Evolutionary conservation across 805 yeast genomes (phyloP).

Genomic region (Pichia gijzeniarum): DNA sequence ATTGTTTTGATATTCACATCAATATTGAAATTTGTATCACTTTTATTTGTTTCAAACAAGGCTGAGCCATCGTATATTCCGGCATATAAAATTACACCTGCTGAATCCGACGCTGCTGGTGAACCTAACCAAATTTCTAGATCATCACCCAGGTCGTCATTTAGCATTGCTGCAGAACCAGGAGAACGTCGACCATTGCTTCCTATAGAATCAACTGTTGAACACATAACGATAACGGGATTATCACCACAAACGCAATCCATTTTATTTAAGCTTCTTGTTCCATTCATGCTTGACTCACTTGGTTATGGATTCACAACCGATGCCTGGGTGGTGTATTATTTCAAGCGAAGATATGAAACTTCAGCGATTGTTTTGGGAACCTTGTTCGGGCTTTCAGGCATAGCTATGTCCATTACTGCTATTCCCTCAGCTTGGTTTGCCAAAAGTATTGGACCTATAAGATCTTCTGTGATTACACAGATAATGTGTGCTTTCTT

Average conservation of each 20-base stretch:
- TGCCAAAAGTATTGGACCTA: conserved; percentile 68
- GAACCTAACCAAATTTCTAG: not conserved
- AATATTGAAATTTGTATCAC: conserved; percentile 40
- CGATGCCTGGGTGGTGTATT: conserved; percentile 81
- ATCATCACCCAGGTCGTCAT: not conserved
- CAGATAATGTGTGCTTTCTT: conserved; percentile 76
- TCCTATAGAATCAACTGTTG: conserved; percentile 18
- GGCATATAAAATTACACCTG: conserved; percentile 15
- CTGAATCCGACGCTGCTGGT: not conserved
- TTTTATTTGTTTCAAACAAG: conserved; percentile 43
- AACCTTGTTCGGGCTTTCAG: conserved; percentile 56
- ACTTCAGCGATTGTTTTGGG: conserved; percentile 58
- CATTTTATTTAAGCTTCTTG: conserved; percentile 42
- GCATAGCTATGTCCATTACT: conserved; percentile 56
- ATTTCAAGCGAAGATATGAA: conserved; percentile 53
- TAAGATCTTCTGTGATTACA: conserved; percentile 62
- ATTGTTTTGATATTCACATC: conserved; percentile 51
- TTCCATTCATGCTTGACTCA: conserved; percentile 77
- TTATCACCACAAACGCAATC: conserved; percentile 38
- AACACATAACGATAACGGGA: conserved; percentile 25
- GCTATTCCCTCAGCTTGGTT: conserved; percentile 72
- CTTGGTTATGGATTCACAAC: conserved; percentile 88
- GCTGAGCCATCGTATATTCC: conserved; percentile 41
- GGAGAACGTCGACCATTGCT: conserved; percentile 12
- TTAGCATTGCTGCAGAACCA: too few species aligned